Conservation (phyloP, 2,329 filamentous ascomycete genomes). For the Aspergillus brunneoviolaceus region DNA sequence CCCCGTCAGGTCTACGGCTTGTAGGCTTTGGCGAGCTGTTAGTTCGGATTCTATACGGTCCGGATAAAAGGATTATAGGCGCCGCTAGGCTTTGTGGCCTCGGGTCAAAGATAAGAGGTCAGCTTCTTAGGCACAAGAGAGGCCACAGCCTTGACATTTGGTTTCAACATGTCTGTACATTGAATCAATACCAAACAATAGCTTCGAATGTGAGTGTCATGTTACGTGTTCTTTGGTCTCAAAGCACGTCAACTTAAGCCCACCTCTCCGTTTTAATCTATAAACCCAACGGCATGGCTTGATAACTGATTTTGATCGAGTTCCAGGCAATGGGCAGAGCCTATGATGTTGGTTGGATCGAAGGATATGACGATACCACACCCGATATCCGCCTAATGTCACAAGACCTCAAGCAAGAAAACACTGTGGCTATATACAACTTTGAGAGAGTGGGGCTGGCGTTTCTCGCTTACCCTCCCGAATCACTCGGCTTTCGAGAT, state of each 20-base stretch:
- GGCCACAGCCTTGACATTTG: constrained; percentile 25
- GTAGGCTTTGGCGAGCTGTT: constrained; percentile 29
- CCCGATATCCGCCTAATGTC: constrained; percentile 26
- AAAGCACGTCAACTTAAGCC: neutral
- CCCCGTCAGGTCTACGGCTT: constrained; percentile 8
- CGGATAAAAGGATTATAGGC: constrained; percentile 29
- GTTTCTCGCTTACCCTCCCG: constrained; percentile 32
- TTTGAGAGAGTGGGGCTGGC: constrained; percentile 11
- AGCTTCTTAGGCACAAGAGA: constrained; percentile 22
- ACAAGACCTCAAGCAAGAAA: constrained; percentile 25
- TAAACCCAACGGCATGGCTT: neutral
- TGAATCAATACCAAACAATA: constrained; percentile 28
- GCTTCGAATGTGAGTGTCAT: constrained; percentile 28
- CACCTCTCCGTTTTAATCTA: neutral
- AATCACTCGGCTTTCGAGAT: constrained; percentile 27
- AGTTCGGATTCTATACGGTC: constrained; percentile 31
- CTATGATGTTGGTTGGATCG: constrained; percentile 31
- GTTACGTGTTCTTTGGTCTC: neutral
- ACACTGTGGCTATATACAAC: constrained; percentile 33
- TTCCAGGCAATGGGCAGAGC: neutral
- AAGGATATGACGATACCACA: constrained; percentile 35
- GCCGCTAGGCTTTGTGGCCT: constrained; percentile 31
- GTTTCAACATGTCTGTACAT: constrained; percentile 34
- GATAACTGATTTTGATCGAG: neutral
- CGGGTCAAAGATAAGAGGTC: constrained; percentile 3